These are phyloP conservation scores for Byssochlamys sp. DNA, from an alignment of 2,329 filamentous ascomycete genomes.

Conservation along the genomic window DNA sequence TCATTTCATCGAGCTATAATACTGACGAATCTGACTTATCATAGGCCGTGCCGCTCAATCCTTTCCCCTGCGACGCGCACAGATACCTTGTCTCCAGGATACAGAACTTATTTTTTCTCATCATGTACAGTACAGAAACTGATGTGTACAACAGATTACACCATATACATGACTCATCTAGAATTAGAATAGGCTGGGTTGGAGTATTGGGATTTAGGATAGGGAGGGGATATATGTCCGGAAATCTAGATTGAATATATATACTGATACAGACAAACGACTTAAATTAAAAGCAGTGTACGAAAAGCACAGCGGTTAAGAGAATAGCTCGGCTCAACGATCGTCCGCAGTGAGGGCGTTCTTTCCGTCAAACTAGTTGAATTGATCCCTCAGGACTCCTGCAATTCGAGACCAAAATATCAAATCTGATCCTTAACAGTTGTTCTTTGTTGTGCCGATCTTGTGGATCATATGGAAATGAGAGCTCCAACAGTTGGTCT, in stretches of 20 bases:
- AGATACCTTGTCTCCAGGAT: background rate
- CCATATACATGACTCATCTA: background rate
- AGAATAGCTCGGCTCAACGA: no score
- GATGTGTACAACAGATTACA: background rate
- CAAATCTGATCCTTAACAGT: no score
- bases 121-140: background rate
- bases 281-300: background rate
- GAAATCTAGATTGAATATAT: background rate
- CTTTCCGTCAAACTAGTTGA: no score
- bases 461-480: no score
- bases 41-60: background rate
- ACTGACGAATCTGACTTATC: background rate
- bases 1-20: background rate
- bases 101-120: no score
- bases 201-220: background rate
- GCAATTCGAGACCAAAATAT: no score
- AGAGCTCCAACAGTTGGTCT: no score
- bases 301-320: no score
- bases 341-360: no score
- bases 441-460: no score
- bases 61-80: background rate
- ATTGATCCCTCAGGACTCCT: no score
- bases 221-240: background rate
- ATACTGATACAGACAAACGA: background rate
- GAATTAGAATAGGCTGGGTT: background rate